Conservation (phyloP, 768 basidiomycete genomes). For the Lepiota venenata region DNA sequence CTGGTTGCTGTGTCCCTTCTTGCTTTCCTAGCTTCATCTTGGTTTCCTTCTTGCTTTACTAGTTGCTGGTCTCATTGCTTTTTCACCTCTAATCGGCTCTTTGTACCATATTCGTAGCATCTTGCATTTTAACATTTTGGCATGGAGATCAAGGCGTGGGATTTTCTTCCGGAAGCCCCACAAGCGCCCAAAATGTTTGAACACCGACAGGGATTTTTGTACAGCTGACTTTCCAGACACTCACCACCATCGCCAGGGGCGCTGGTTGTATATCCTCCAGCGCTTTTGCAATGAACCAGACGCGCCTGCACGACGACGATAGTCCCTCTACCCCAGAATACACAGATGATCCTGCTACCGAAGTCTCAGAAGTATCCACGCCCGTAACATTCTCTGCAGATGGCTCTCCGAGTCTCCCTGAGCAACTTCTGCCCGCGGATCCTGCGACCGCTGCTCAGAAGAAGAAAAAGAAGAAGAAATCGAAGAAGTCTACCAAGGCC, state of each 20-base stretch:
- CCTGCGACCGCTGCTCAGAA: constrained; percentile 1
- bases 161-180: background rate
- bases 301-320: constrained; percentile 2
- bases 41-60: background rate
- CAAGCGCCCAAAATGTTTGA: background rate
- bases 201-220: background rate
- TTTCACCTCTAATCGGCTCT: too few relatives aligned
- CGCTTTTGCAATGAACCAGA: background rate
- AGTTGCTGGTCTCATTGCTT: too few relatives aligned
- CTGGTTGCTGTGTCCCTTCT: background rate
- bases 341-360: constrained; percentile 9
- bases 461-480: constrained; percentile 17
- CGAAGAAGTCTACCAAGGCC: constrained; percentile 26
- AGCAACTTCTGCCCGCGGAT: constrained; percentile 5
- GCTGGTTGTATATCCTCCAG: background rate
- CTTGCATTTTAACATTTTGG: too few relatives aligned
- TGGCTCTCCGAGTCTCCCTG: constrained; percentile 7
- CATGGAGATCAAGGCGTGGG: background rate
- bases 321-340: background rate
- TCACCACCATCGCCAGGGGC: background rate
- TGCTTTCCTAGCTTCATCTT: background rate
- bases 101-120: too few relatives aligned
- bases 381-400: constrained; percentile 11
- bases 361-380: constrained; percentile 8
- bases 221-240: background rate